Base-by-base conservation (phyloP, 176 grass and related monocot species). In the Luzula sylvatica region DNA sequence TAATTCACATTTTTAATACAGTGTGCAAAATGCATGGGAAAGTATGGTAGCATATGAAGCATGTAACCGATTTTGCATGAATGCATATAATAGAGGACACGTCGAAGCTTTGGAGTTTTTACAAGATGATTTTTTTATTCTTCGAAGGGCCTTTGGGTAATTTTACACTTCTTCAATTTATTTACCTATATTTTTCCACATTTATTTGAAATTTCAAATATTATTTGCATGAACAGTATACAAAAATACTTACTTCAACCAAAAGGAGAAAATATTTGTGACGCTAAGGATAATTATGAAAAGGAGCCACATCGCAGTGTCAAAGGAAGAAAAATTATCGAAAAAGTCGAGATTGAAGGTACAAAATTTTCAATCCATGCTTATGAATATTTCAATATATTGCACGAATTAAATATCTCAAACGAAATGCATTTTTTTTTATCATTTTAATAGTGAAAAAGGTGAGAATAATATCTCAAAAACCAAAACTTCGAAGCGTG, bases 1-100 rank as follows among this genome's bases (percentile, higher is more conserved):
- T 53, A 61, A 19, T 39, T 14, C 44, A 5, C 46, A 39, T 61
- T 66, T 51, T 43, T 69, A 50, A 13, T 52, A 59, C 66, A 96
- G 90, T 75, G 74, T 86, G 58, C 84, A 89, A 72, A 96, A 70
- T 35, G 84, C 90, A 63, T 96, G 90, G 90, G 84, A 96, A 82
- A 82, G 80, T 28, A 88, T 96, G 78, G 74, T 96, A 27, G 84
- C 81, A 60, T 96, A 96, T 27, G 84, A 96, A 72, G 90, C 90
- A 53, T 89, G 90, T 68, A 88, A 82, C 48, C 74, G 90, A 42
- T 46, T 96, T 61, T 96, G 84, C 66, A 72, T 96, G 45, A 96
- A 96, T 68, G 90, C 84, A 29, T 88, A 77, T 77, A 86, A 75
- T 51, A 89, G 74, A 56, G 81, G 84, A 54, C 86, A 83, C 71